Conservation (phyloP, 345 rosid species). For the Hibiscus mutabilis region DNA sequence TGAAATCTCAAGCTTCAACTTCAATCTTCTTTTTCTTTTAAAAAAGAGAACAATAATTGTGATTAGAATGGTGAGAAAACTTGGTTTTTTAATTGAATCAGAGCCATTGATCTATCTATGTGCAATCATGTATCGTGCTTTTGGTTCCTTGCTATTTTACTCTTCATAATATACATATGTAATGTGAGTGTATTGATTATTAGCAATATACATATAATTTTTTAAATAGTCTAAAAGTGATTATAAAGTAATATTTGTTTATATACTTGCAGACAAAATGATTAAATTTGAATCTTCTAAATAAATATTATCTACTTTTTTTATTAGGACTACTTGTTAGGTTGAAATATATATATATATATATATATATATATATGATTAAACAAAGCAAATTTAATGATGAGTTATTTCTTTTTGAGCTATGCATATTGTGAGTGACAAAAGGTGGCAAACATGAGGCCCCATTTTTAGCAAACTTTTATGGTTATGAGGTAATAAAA, state of each 20-base stretch:
- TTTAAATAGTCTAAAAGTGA: too few relatives aligned
- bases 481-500: neutral
- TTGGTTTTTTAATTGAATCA: neutral
- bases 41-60: neutral
- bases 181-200: too few relatives aligned
- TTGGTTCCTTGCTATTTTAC: neutral
- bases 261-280: too few relatives aligned
- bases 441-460: slow-evolving; percentile 4
- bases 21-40: neutral
- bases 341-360: too few relatives aligned
- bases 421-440: neutral
- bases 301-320: too few relatives aligned
- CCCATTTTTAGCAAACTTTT: slow-evolving; percentile 1
- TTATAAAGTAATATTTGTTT: too few relatives aligned
- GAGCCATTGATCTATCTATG: neutral
- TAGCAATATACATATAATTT: too few relatives aligned
- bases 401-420: neutral
- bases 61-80: neutral
- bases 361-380: neutral
- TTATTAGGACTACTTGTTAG: neutral
- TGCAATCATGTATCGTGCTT: neutral
- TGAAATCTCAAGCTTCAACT: neutral
- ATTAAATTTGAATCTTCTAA: too few relatives aligned
- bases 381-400: neutral
- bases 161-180: neutral